These are phyloP conservation scores for Leccinum rimulosum DNA, from an alignment of 768 basidiomycete species.

Conservation along the genomic window DNA sequence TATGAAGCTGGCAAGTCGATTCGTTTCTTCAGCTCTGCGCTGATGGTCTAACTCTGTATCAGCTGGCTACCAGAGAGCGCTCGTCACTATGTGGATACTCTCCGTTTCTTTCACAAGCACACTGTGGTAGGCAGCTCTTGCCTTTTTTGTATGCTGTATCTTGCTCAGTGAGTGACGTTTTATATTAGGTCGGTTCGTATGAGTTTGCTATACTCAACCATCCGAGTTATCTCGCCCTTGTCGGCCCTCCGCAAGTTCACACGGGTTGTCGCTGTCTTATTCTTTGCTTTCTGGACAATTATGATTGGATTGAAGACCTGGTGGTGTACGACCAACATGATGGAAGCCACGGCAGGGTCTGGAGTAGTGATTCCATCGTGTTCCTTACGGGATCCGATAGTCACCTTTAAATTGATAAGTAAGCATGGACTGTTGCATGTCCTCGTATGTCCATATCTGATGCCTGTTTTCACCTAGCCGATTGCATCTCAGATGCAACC, in stretches of 20 bases:
- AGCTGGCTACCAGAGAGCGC: not conserved
- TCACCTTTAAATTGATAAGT: not conserved
- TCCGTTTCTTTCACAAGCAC: not conserved
- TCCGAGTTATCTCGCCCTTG: not conserved
- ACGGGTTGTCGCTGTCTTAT: not conserved
- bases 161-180: not conserved
- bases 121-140: not conserved
- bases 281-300: conserved; percentile 1
- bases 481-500: too few species aligned
- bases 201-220: not conserved
- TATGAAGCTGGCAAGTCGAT: not conserved
- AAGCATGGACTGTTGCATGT: not conserved
- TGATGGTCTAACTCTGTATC: not conserved
- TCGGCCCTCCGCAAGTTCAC: not conserved
- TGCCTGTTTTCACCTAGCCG: not conserved
- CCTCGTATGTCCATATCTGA: not conserved
- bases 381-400: not conserved
- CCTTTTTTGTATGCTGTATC: not conserved
- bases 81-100: not conserved
- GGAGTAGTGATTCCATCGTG: not conserved
- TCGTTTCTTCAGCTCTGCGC: not conserved
- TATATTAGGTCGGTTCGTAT: not conserved
- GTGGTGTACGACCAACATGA: not conserved
- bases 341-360: not conserved
- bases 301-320: conserved; percentile 1